Evolutionary conservation across 768 basidiomycete genomes (phyloP).

Genomic region (Cyclocybe aegerita): DNA sequence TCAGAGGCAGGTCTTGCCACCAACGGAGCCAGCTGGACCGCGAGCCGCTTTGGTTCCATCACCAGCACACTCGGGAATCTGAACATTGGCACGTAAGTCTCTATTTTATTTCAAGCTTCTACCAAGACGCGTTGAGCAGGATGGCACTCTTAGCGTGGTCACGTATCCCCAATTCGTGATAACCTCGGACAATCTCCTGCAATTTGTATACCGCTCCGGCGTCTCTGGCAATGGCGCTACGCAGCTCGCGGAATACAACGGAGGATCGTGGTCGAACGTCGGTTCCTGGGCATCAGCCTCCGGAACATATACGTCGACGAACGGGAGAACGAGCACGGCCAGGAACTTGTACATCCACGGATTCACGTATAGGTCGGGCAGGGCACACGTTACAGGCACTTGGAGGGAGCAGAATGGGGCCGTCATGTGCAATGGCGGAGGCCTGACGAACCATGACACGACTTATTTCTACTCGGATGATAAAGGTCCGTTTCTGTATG

Average conservation of each 20-base stretch:
- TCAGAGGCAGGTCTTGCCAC: constrained; percentile 40
- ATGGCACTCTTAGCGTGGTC: constrained; percentile 25
- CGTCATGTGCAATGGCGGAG: constrained; percentile 41
- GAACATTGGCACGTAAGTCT: constrained; percentile 40
- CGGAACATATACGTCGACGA: constrained; percentile 42
- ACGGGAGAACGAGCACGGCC: constrained; percentile 37
- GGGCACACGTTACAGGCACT: constrained; percentile 44
- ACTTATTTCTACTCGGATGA: constrained; percentile 47
- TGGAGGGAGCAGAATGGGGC: constrained; percentile 45
- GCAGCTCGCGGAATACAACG: constrained; percentile 44
- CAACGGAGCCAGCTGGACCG: constrained; percentile 41
- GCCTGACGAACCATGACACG: constrained; percentile 49
- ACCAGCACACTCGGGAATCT: constrained; percentile 39
- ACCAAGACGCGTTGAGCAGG: background rate
- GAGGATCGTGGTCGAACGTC: constrained; percentile 40
- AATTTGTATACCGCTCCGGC: constrained; percentile 48
- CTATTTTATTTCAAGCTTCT: background rate
- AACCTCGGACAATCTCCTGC: constrained; percentile 43
- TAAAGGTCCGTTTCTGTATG: constrained; percentile 27
- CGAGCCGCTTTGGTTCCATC: constrained; percentile 40
- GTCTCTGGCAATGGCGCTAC: constrained; percentile 47
- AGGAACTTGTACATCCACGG: constrained; percentile 50
- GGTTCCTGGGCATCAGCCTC: constrained; percentile 46
- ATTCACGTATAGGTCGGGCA: constrained; percentile 37
- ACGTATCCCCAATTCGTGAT: constrained; percentile 51